A percentile compares a stretch with the other conserved stretches of the same genome.
Evolutionary conservation across 331 rosid genomes (phyloP).

Genomic region (Rosa hybrid): DNA sequence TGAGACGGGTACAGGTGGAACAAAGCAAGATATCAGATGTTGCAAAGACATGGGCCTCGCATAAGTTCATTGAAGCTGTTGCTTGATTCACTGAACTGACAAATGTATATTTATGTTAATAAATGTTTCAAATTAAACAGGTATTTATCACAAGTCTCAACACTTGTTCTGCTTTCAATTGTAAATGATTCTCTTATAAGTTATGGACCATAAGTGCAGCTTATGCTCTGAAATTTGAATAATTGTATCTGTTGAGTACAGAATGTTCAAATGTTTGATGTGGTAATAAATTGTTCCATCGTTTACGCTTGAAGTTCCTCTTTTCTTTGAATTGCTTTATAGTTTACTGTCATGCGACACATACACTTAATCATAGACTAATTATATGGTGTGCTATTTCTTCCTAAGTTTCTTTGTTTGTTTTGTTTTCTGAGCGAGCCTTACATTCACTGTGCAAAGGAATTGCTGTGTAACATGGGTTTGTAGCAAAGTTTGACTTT

Average conservation of each 20-base stretch:
- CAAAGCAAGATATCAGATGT: conserved; percentile 60
- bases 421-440: background rate
- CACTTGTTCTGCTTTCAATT: background rate
- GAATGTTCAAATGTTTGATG: background rate
- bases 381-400: background rate
- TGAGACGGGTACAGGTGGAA: conserved; percentile 72
- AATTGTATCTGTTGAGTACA: background rate
- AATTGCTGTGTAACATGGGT: background rate
- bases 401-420: background rate
- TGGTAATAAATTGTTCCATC: conserved; percentile 3
- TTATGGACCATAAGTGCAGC: background rate
- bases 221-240: background rate
- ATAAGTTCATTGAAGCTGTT: conserved; percentile 52
- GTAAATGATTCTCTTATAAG: background rate
- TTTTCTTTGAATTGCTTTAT: background rate
- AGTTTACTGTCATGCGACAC: background rate
- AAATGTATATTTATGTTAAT: background rate
- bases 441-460: background rate
- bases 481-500: background rate
- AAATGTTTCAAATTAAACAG: conserved; percentile 36
- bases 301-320: background rate
- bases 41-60: conserved; percentile 49
- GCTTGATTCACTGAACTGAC: conserved; percentile 22
- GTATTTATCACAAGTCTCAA: conserved; percentile 20
- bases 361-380: background rate